Conservation (phyloP, 257 asterid genomes). For the Nicotiana sylvestris region DNA sequence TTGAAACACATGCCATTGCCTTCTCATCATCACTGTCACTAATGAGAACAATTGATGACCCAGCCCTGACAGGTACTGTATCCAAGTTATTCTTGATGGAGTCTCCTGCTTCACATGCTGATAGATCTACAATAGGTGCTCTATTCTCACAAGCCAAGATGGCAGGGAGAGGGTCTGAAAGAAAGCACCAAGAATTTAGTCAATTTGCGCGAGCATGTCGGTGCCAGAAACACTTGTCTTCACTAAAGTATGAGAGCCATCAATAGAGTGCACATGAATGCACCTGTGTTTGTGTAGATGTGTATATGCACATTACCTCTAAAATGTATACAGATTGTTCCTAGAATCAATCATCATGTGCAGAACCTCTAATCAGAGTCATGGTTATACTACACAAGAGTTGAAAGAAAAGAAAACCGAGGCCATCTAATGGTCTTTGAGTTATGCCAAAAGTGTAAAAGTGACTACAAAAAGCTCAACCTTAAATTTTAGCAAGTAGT, state of each 20-base stretch:
- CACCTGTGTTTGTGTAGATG: not conserved
- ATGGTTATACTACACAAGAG: slow-evolving; percentile 3
- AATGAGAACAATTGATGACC: not conserved
- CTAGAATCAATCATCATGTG: slow-evolving; percentile 3
- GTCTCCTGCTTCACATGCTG: not conserved
- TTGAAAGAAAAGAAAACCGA: not conserved
- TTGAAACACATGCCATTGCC: not conserved
- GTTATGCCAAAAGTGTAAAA: not conserved
- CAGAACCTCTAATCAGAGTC: not conserved
- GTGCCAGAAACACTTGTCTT: not conserved
- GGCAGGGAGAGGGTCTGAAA: not conserved
- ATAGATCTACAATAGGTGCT: not conserved
- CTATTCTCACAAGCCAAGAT: not conserved
- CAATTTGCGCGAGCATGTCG: not conserved
- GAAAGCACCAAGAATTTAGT: not conserved
- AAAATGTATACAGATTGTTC: slow-evolving; percentile 1
- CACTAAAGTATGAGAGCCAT: not conserved
- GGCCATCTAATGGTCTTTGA: not conserved
- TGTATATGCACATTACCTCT: not conserved
- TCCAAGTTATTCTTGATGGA: not conserved
- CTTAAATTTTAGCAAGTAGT: not conserved
- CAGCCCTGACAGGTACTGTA: not conserved
- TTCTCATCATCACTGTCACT: slow-evolving; percentile 17
- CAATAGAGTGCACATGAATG: not conserved
- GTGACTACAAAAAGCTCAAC: not conserved